These are phyloP conservation scores for Glonium stellatum DNA, from an alignment of 495 filamentous ascomycete species.

Conservation along the genomic window DNA sequence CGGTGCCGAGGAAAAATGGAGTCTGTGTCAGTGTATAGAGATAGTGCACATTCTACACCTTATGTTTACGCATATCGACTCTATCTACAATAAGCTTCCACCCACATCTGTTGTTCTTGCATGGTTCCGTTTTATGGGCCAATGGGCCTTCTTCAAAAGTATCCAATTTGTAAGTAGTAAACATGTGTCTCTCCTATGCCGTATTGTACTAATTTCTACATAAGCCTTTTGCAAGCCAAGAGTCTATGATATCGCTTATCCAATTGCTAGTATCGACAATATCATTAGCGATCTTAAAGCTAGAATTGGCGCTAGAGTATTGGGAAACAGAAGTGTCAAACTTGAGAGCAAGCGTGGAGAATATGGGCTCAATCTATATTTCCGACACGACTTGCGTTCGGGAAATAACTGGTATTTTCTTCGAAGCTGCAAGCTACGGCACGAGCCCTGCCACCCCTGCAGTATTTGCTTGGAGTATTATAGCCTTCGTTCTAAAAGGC, in stretches of 20 bases:
- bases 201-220: background rate
- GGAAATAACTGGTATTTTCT: constrained; percentile 58
- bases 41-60: constrained; percentile 65
- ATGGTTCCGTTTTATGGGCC: constrained; percentile 20
- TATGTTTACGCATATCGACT: constrained; percentile 61
- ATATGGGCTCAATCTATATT: constrained; percentile 12
- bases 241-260: constrained; percentile 54
- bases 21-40: constrained; percentile 56
- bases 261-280: constrained; percentile 62
- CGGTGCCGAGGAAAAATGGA: constrained; percentile 56
- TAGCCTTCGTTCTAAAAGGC: constrained; percentile 43
- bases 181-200: background rate
- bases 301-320: constrained; percentile 42
- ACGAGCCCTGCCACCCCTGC: constrained; percentile 54
- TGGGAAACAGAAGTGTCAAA: constrained; percentile 12
- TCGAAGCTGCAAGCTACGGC: constrained; percentile 42
- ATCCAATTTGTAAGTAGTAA: constrained; percentile 5
- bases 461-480: constrained; percentile 68
- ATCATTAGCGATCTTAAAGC: constrained; percentile 66
- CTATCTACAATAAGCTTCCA: constrained; percentile 43
- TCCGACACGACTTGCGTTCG: constrained; percentile 41
- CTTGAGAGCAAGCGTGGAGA: background rate
- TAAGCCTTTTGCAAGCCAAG: constrained; percentile 27
- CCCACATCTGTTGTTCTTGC: constrained; percentile 51
- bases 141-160: constrained; percentile 18